A percentile compares a stretch with the other conserved stretches of the same genome.
These are phyloP conservation scores for Cucurbitaria berberidis DNA, from an alignment of 2,329 filamentous ascomycete species.

Conservation along the genomic window DNA sequence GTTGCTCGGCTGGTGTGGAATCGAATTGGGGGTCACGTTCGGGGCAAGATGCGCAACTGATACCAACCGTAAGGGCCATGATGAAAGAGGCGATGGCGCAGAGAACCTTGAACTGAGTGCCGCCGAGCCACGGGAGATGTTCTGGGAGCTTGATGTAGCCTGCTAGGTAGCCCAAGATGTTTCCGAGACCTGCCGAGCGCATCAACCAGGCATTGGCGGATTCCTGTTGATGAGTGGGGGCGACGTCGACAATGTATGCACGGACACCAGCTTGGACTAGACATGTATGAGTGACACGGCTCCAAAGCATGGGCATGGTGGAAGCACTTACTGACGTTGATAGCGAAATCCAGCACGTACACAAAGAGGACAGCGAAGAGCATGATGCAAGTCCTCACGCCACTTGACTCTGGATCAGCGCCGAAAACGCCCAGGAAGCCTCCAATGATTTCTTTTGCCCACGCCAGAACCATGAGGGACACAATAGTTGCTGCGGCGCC, in stretches of 20 bases:
- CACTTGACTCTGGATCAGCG: slow-evolving; percentile 67
- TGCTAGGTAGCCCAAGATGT: slow-evolving; percentile 87
- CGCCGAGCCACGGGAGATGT: slow-evolving; percentile 78
- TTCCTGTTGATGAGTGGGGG: slow-evolving; percentile 91
- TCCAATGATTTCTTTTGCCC: slow-evolving; percentile 63
- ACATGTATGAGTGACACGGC: slow-evolving; percentile 7
- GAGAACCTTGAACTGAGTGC: slow-evolving; percentile 91
- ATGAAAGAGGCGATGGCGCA: slow-evolving; percentile 82
- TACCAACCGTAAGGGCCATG: slow-evolving; percentile 70
- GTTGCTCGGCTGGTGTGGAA: slow-evolving; percentile 59
- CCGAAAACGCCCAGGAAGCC: slow-evolving; percentile 74
- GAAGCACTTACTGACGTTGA: slow-evolving; percentile 76
- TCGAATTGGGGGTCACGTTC: slow-evolving; percentile 83
- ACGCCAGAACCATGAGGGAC: slow-evolving; percentile 58
- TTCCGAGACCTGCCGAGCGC: slow-evolving; percentile 82
- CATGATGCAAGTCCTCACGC: slow-evolving; percentile 71
- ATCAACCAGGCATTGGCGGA: slow-evolving; percentile 94
- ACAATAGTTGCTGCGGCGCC: slow-evolving; percentile 57
- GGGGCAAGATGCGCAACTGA: slow-evolving; percentile 72
- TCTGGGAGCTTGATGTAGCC: slow-evolving; percentile 81
- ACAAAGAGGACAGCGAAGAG: slow-evolving; percentile 83
- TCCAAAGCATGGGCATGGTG: not conserved
- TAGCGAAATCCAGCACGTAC: slow-evolving; percentile 90
- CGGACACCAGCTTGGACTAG: slow-evolving; percentile 89
- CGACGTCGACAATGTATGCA: slow-evolving; percentile 92